Evolutionary conservation across 441 rosid genomes (phyloP).

Genomic region (Populus tomentosa): DNA sequence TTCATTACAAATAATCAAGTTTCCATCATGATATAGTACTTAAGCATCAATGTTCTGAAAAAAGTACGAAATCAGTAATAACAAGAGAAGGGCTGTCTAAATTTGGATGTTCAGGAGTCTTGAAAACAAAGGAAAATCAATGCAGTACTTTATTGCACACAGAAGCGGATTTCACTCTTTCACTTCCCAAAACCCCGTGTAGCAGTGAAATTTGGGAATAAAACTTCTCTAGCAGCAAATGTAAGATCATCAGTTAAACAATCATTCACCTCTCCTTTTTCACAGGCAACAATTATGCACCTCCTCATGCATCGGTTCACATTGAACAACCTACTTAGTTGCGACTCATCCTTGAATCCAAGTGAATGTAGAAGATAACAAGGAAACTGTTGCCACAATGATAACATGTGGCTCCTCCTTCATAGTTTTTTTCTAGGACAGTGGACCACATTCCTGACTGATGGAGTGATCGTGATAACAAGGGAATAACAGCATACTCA

Average conservation of each 20-base stretch:
- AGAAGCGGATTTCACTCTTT: background rate
- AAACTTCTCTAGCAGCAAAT: background rate
- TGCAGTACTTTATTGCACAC: background rate
- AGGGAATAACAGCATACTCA: background rate
- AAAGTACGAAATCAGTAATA: background rate
- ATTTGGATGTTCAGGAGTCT: background rate
- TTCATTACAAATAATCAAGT: background rate
- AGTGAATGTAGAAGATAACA: background rate
- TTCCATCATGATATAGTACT: background rate
- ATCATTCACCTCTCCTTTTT: background rate
- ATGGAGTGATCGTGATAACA: background rate
- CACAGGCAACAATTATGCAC: background rate
- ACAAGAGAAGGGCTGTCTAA: background rate
- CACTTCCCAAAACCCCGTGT: background rate
- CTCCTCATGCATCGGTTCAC: background rate
- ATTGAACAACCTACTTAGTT: background rate
- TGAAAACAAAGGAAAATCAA: background rate
- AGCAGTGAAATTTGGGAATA: background rate
- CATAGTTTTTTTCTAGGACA: background rate
- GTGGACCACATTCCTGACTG: background rate
- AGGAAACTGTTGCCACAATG: background rate
- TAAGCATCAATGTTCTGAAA: background rate
- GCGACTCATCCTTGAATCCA: background rate
- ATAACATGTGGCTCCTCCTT: background rate
- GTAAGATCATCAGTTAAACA: background rate